phyloP scores from a whole-genome alignment of 1,284 basidiomycete genomes.

The Sanghuangporus baumii region DNA sequence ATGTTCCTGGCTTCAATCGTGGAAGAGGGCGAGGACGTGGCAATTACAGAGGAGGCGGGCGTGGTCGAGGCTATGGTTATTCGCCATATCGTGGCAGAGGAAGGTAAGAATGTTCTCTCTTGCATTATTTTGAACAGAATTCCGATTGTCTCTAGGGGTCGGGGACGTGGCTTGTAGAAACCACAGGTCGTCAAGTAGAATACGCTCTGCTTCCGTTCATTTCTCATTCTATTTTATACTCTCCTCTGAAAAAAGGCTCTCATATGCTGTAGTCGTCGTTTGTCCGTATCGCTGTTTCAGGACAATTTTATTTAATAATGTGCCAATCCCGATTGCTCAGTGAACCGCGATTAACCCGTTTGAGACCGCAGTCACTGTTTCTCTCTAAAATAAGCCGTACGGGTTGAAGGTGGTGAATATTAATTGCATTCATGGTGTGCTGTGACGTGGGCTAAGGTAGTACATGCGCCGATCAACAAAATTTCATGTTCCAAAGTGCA shows the following conservation, averaged over 20 bases:
- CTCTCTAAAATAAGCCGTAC: too few species aligned
- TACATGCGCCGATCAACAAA: neutral
- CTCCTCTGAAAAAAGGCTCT: neutral
- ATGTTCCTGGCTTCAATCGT: slow-evolving; percentile 85
- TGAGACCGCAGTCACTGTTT: too few species aligned
- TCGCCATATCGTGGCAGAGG: slow-evolving; percentile 76
- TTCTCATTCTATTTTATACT: slow-evolving; percentile 8
- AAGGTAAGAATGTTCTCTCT: slow-evolving; percentile 47
- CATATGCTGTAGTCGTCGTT: neutral
- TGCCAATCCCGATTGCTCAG: too few species aligned
- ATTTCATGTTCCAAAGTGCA: too few species aligned
- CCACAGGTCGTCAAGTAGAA: neutral
- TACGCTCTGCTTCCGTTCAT: neutral
- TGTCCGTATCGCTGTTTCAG: too few species aligned
- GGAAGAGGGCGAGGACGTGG: slow-evolving; percentile 78
- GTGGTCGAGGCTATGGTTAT: slow-evolving; percentile 51
- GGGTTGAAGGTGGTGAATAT: neutral
- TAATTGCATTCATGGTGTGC: neutral
- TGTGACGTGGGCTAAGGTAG: neutral
- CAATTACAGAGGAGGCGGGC: slow-evolving; percentile 49
- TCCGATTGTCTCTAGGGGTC: slow-evolving; percentile 19
- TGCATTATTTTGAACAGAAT: neutral
- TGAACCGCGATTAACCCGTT: too few species aligned
- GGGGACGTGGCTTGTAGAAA: slow-evolving; percentile 22
- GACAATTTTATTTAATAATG: too few species aligned